Conservation (phyloP, 179 eudicot genomes). For the Beta macrorhiza region DNA sequence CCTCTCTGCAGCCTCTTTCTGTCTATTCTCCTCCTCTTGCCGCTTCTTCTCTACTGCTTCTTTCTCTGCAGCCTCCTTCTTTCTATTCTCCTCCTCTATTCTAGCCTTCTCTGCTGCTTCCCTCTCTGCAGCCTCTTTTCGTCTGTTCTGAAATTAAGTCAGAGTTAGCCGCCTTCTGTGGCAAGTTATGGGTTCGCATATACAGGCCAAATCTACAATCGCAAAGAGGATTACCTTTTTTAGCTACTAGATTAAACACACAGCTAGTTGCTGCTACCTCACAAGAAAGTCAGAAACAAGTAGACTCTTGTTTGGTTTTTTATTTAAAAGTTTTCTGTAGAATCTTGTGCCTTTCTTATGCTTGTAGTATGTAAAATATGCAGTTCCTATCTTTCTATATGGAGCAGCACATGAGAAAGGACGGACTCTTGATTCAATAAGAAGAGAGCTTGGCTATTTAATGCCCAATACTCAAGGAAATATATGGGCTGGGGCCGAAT, state of each 20-base stretch:
- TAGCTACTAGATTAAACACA: background rate
- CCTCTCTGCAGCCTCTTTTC: too few species aligned
- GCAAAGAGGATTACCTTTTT: background rate
- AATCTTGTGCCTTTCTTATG: background rate
- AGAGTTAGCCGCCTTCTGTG: background rate
- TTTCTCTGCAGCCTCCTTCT: too few species aligned
- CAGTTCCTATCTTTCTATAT: slow-evolving; percentile 67
- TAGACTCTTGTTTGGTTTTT: background rate
- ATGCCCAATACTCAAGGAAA: slow-evolving; percentile 49
- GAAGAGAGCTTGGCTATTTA: slow-evolving; percentile 77
- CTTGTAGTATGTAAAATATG: slow-evolving; percentile 14
- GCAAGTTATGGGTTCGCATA: background rate
- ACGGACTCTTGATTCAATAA: slow-evolving; percentile 60
- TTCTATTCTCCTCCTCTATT: too few species aligned
- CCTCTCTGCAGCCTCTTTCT: too few species aligned
- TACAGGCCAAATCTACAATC: background rate
- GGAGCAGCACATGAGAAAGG: slow-evolving; percentile 66
- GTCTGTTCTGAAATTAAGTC: too few species aligned
- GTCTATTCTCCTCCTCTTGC: too few species aligned
- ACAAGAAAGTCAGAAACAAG: background rate
- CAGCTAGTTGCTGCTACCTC: background rate
- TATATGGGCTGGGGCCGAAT: slow-evolving; percentile 70
- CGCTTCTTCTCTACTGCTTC: too few species aligned
- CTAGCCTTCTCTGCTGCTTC: too few species aligned
- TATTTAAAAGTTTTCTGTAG: background rate